A percentile compares a stretch with the other conserved stretches of the same genome.
Conservation (phyloP, 2,329 filamentous ascomycete species). For the Colletotrichum camelliae region DNA sequence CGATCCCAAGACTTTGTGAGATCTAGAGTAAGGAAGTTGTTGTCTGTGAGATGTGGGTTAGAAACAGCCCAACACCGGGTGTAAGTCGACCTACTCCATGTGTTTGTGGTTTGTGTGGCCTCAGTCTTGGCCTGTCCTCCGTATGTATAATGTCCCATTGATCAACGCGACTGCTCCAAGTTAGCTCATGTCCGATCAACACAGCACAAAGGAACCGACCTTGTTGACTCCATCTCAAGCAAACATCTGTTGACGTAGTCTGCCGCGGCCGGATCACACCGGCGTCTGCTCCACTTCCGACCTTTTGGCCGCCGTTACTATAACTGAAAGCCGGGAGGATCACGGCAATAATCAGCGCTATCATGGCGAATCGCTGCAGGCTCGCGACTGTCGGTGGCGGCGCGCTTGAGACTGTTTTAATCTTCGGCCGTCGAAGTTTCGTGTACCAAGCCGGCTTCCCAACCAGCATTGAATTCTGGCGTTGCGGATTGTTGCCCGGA, state of each 20-base stretch:
- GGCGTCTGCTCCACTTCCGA: slow-evolving; percentile 51
- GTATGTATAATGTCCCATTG: slow-evolving; percentile 79
- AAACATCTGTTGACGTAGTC: slow-evolving; percentile 48
- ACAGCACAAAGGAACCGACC: slow-evolving; percentile 38
- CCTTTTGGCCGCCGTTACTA: slow-evolving; percentile 42
- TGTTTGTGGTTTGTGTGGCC: slow-evolving; percentile 63
- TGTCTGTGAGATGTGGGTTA: slow-evolving; percentile 51
- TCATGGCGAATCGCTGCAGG: slow-evolving; percentile 50
- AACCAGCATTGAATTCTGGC: slow-evolving; percentile 12
- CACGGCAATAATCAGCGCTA: slow-evolving; percentile 55
- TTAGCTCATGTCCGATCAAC: neutral
- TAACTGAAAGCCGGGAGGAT: slow-evolving; percentile 53
- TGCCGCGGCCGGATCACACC: slow-evolving; percentile 42
- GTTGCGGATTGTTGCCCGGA: slow-evolving; percentile 26
- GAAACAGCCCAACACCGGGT: neutral
- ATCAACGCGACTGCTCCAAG: slow-evolving; percentile 61
- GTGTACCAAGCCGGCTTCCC: slow-evolving; percentile 44
- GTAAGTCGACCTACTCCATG: slow-evolving; percentile 65
- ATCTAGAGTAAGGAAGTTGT: slow-evolving; percentile 75
- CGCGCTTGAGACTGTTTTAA: slow-evolving; percentile 48
- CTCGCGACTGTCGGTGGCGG: slow-evolving; percentile 46
- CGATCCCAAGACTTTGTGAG: slow-evolving; percentile 76
- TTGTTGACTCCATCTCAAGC: slow-evolving; percentile 71
- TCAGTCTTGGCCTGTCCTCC: slow-evolving; percentile 69
- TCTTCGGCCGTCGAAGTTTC: slow-evolving; percentile 46